Conservation (phyloP, 768 basidiomycete genomes). For the Suillus luteus region DNA sequence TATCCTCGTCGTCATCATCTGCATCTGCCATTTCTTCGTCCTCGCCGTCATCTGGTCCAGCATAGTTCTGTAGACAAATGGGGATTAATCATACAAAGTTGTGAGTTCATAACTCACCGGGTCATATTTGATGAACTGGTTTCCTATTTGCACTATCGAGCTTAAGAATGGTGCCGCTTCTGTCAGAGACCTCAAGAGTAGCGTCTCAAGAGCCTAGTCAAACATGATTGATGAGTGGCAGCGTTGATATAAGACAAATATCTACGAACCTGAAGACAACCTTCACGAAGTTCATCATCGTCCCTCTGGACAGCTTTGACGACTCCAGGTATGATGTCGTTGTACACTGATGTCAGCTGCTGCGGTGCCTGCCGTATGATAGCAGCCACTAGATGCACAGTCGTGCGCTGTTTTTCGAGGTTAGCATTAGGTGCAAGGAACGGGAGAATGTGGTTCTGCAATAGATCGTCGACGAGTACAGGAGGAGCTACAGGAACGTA, state of each 20-base stretch:
- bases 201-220: conserved; percentile 76
- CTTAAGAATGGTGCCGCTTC: conserved; percentile 77
- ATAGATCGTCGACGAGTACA: conserved; percentile 59
- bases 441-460: conserved; percentile 60
- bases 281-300: conserved; percentile 85
- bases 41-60: conserved; percentile 67
- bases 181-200: conserved; percentile 80
- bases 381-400: conserved; percentile 77
- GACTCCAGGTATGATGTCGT: conserved; percentile 68
- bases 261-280: conserved; percentile 64
- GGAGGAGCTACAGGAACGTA: conserved; percentile 75
- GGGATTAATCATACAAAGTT: neutral
- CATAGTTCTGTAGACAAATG: conserved; percentile 64
- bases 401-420: conserved; percentile 74
- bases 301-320: conserved; percentile 69
- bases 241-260: neutral
- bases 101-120: conserved; percentile 52
- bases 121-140: conserved; percentile 87
- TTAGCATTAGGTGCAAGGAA: conserved; percentile 53
- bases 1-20: conserved; percentile 74
- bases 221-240: conserved; percentile 20
- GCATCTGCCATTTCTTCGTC: conserved; percentile 61
- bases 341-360: conserved; percentile 61
- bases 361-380: conserved; percentile 74
- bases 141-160: conserved; percentile 68